Base-by-base conservation (phyloP, 1,284 basidiomycete species). In the Wallemia ichthyophaga region DNA sequence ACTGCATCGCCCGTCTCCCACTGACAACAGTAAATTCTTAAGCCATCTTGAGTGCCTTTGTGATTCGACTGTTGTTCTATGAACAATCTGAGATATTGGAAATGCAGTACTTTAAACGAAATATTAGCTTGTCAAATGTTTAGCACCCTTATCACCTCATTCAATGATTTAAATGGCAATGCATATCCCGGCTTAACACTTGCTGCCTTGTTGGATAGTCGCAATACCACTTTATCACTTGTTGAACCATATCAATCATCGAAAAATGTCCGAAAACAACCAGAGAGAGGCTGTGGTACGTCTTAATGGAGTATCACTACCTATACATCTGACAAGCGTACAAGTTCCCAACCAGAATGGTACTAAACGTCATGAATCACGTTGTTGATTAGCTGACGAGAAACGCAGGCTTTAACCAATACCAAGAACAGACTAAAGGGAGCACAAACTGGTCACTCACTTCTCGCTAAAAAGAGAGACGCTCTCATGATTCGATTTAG, bases 401-500 rank as follows among this genome's bases (percentile, higher is more conserved):
- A 5, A 17, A 24, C 25, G n/a, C 55, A 56, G 87, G 85, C 87
- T 58, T 75, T 98, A 58, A 94, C 88, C 56, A 83, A 86, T 68
- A 95, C 87, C 61, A 96, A 96, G 70, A 74, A 81, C 53, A 79
- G 92, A 56, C 76, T 96, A 62, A 98, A 96, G 71, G 83, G 92
- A 26, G 94, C 94, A 5, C 89, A 96, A 72, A 96, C 89, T 0
- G 92, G 92, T 9, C 92, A 98, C 71, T 95, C 88, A 0, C 74
- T 98, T 19, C 78, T 98, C 48, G 92, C 92, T 56, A 94, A 94
- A 78, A 96, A 96, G 73, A 81, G 89, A 59, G 91, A 96, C 75
- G 91, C 91, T 37, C 73, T 95, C 62, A 91, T 84, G 27, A 91
- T 86, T 57, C 77, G 89, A 64, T 96, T 96, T 73, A 76, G 89